phyloP scores from a whole-genome alignment of 257 asterid species.

The Rauvolfia tetraphylla region DNA sequence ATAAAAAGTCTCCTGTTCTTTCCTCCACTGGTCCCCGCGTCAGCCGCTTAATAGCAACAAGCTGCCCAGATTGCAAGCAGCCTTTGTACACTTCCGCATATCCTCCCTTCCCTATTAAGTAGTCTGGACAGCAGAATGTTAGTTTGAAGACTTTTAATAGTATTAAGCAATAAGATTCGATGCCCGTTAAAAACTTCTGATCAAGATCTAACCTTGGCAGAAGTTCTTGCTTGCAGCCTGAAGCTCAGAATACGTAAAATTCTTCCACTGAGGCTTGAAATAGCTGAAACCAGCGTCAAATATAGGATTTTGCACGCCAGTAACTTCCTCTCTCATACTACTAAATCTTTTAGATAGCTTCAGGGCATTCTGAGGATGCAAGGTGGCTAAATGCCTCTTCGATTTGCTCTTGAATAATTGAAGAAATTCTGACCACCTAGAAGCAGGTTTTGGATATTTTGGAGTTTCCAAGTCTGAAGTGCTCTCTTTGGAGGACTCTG shows the following conservation, averaged over 20 bases:
- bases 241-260: slow-evolving; percentile 57
- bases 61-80: slow-evolving; percentile 58
- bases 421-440: slow-evolving; percentile 50
- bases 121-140: slow-evolving; percentile 29
- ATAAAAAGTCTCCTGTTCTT: slow-evolving; percentile 64
- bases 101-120: slow-evolving; percentile 88
- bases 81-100: slow-evolving; percentile 92
- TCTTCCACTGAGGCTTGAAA: slow-evolving; percentile 93
- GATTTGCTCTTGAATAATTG: slow-evolving; percentile 53
- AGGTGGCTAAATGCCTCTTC: slow-evolving; percentile 42
- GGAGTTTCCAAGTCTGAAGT: slow-evolving; percentile 53
- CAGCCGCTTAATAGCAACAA: slow-evolving; percentile 78
- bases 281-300: slow-evolving; percentile 47
- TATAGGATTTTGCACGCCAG: slow-evolving; percentile 27
- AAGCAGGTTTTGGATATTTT: slow-evolving; percentile 37
- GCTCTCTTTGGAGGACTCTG: slow-evolving; percentile 72
- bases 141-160: background rate
- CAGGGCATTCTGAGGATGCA: slow-evolving; percentile 46
- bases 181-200: background rate
- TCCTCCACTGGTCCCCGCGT: slow-evolving; percentile 61
- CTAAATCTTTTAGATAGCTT: slow-evolving; percentile 53
- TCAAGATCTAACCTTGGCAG: slow-evolving; percentile 49
- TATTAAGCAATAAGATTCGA: background rate
- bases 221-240: slow-evolving; percentile 73
- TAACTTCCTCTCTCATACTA: slow-evolving; percentile 56